Conservation (phyloP, 1,284 basidiomycete genomes). For the Cystobasidiaceae sp. region DNA sequence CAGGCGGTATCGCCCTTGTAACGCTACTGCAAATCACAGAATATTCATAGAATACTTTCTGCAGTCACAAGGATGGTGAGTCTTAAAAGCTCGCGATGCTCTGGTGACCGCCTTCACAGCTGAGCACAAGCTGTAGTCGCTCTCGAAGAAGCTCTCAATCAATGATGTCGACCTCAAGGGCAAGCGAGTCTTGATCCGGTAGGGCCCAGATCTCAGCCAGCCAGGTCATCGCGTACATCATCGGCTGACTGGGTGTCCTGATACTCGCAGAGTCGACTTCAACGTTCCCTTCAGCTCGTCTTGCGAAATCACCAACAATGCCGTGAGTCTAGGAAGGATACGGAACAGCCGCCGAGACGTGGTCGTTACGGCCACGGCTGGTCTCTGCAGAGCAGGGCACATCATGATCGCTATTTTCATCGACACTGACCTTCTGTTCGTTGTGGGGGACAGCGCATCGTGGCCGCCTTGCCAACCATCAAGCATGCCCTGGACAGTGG, state of each 20-base stretch:
- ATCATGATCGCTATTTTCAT: too few relatives aligned
- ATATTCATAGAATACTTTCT: too few relatives aligned
- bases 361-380: background rate
- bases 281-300: slow-evolving; percentile 86
- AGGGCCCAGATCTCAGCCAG: too few relatives aligned
- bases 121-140: slow-evolving; percentile 56
- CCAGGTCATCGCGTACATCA: too few relatives aligned
- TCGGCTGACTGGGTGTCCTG: too few relatives aligned
- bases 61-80: too few relatives aligned
- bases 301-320: slow-evolving; percentile 90
- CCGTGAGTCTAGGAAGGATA: slow-evolving; percentile 55
- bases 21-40: too few relatives aligned
- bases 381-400: background rate
- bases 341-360: too few relatives aligned
- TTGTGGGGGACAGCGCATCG: slow-evolving; percentile 69
- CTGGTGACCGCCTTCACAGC: background rate
- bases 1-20: too few relatives aligned
- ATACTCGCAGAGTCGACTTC: slow-evolving; percentile 75
- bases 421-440: too few relatives aligned
- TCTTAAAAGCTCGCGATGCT: too few relatives aligned
- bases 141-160: slow-evolving; percentile 89
- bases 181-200: slow-evolving; percentile 86
- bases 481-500: slow-evolving; percentile 87
- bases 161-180: slow-evolving; percentile 83
- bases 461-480: slow-evolving; percentile 92